Percentiles rank a stretch among this genome's conserved stretches.
Evolutionary conservation across 176 grass and related monocot genomes (phyloP).

Genomic region (Oryza glaberrima): DNA sequence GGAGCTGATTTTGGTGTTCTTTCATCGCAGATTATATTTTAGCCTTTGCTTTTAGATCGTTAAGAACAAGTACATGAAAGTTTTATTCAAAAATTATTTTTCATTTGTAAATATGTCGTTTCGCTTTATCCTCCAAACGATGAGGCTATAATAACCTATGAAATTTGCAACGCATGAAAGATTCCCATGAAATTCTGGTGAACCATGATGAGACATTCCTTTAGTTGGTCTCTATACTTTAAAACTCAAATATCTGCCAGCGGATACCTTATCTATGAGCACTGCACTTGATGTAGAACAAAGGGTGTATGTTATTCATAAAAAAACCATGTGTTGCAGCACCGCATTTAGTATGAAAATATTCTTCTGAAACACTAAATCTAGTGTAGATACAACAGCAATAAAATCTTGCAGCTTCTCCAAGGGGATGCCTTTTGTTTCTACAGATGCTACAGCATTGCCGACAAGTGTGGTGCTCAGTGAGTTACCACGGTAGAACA

Average conservation of each 20-base stretch:
- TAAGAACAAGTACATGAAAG: no score
- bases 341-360: neutral
- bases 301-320: neutral
- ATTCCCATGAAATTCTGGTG: constrained; percentile 22
- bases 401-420: constrained; percentile 1
- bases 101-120: no score
- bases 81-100: no score
- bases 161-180: neutral
- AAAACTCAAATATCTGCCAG: no score
- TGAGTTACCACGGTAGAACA: neutral
- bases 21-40: no score
- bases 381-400: constrained; percentile 6
- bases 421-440: neutral
- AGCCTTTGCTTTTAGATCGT: no score
- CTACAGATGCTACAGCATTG: neutral
- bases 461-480: neutral
- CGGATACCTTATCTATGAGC: no score
- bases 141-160: no score
- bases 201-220: neutral
- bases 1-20: no score
- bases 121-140: no score
- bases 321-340: constrained; percentile 2
- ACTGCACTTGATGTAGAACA: neutral
- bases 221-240: neutral
- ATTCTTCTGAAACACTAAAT: constrained; percentile 31